Percentiles rank a stretch among this genome's conserved stretches.
phyloP scores from a whole-genome alignment of 495 filamentous ascomycete genomes.

The Annulohypoxylon stygium region DNA sequence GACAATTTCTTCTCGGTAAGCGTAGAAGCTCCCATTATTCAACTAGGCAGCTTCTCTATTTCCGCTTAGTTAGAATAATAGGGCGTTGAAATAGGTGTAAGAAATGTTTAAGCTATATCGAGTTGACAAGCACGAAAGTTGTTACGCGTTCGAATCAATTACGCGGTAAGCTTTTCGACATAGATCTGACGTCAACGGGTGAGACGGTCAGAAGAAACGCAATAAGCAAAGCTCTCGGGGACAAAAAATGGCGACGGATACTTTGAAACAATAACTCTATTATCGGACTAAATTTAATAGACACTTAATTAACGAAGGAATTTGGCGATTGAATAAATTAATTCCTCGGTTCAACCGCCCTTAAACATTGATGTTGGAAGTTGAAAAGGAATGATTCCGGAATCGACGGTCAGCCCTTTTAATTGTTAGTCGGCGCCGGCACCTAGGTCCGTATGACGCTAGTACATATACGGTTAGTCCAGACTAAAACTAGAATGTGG shows the following conservation, averaged over 20 bases:
- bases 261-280: neutral
- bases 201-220: neutral
- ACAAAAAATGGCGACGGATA: neutral
- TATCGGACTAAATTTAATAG: neutral
- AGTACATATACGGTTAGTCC: neutral
- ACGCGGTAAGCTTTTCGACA: neutral
- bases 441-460: neutral
- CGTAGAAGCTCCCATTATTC: slow-evolving; percentile 27
- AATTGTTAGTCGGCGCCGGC: slow-evolving; percentile 1
- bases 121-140: neutral
- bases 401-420: slow-evolving; percentile 3
- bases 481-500: slow-evolving; percentile 23
- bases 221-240: neutral
- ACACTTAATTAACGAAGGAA: neutral
- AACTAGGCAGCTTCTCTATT: neutral
- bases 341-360: neutral
- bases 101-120: neutral
- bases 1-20: slow-evolving; percentile 17
- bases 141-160: slow-evolving; percentile 1
- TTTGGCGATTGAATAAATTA: neutral
- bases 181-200: slow-evolving; percentile 9
- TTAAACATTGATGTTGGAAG: neutral
- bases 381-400: slow-evolving; percentile 8
- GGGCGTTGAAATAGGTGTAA: neutral
- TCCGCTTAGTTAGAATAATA: neutral